Evolutionary conservation across 2,329 filamentous ascomycete genomes (phyloP), one percentile per base, ranked within the genome.

Genomic region (Trichoderma koningiopsis): DNA sequence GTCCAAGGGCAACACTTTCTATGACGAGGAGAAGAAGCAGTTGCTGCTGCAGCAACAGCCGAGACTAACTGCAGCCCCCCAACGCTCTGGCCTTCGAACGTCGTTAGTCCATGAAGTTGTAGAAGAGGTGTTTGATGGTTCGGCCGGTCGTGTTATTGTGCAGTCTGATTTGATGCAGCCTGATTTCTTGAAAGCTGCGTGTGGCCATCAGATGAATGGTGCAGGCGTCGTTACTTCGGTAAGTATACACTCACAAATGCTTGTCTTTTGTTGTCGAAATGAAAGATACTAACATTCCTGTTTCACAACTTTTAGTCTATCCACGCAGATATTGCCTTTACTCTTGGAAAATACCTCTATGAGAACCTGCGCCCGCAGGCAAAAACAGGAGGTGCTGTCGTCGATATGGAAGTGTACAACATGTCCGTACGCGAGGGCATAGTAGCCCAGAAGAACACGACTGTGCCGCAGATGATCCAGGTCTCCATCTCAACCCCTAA

Each of bases 1-100:
- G 31, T 88, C 85, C 72, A 93, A 93, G 83, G 59, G 79, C 83
- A 43, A 77, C 40, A 58, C 43, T 5, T 59, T n/a, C 55, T 57
- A 35, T 14, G 56, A 55, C 14, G 52, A 29, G 6, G 52, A 55
- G 27, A 55, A 24, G 22, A 24, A 22, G 2, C 19, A 24, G 47
- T 10, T 24, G n/a, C 22, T 24, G 10, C 47, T 19, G 5, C 47
- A 49, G 11, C 3, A 49, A 3, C 47, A 49, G 47, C 13, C 3
- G n/a, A 49, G 8, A 24, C 5, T 4, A 8, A 24, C 3, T 4
- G 3, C 0, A 8, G 10, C 5, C 10, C 47, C n/a, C 3, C 47
- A n/a, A 24, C n/a, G n/a, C 4, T 24, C 47, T 5, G 13, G 47
- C 8, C 47, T 49, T 22, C n/a, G n/a, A 22, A 49, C 47, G 4